Evolutionary conservation across 73 alveolate species (phyloP), one percentile per base, ranked within the genome.

Genomic region (Blepharisma stoltei): DNA sequence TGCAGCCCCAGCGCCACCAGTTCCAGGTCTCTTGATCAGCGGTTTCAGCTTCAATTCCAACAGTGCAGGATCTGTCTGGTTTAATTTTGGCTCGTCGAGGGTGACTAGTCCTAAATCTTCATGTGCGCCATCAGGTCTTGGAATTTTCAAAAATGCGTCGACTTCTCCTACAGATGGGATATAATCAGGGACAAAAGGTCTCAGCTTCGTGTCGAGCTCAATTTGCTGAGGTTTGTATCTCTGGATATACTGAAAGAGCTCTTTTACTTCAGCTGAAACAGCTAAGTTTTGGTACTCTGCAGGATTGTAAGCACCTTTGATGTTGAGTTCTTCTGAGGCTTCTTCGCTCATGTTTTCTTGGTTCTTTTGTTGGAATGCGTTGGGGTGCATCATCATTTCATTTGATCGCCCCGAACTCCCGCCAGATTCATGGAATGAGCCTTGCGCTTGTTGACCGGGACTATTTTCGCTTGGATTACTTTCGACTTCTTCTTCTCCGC

Each of bases 81-180:
- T 55, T 14, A 78, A 25, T 20, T 27, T 47, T 37, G 65, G 79
- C 43, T 78, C 47, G 52, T 78, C 91, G 43, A 95, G 78, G 7
- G 84, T 92, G 27, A 81, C 77, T 50, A 94, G 52, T 37, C 97
- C 99, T 7, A 92, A 87, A 66, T 82, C 93, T 83, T 94, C 98
- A 37, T 89, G 91, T 7, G 81, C 38, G 53, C 93, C 91, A 78
- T 94, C 98, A 9, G 99, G 98, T 77, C 96, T 84, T 32, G 94
- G 85, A 85, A 92, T 89, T 80, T 94, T 94, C 43, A 94, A 54
- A 76, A 87, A 94, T 23, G 99, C 97, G 83, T 94, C 97, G 21
- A 94, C 99, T 84, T 94, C 99, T 55, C 98, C 99, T 18, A 94
- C 93, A 67, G 97, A 90, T 6, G 99, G 97, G 69, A 92, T 83